phyloP scores from a whole-genome alignment of 495 filamentous ascomycete species.

The Podospora fimiseda region DNA sequence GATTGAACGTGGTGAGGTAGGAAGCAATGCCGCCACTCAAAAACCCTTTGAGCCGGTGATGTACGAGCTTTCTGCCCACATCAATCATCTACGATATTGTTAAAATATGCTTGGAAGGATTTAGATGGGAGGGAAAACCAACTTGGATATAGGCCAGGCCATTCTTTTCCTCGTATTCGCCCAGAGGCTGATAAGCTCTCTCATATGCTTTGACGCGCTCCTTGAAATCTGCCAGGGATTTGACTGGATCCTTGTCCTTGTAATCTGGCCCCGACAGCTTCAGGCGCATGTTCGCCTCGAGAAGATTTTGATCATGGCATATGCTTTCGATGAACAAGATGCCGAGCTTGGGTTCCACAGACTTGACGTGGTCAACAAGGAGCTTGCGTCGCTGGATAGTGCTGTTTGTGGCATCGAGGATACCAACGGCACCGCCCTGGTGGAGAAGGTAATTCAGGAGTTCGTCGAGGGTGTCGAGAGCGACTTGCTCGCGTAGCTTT shows the following conservation, averaged over 20 bases:
- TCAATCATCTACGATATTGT: conserved; percentile 90
- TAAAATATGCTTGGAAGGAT: not conserved
- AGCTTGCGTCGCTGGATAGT: conserved; percentile 77
- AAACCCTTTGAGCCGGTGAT: conserved; percentile 86
- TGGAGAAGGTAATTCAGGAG: conserved; percentile 79
- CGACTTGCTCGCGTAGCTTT: conserved; percentile 81
- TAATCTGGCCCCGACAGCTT: conserved; percentile 98
- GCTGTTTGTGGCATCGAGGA: conserved; percentile 95
- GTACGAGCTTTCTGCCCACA: conserved; percentile 87
- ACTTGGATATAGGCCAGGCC: conserved; percentile 83
- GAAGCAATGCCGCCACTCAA: conserved; percentile 84
- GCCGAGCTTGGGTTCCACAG: conserved; percentile 77
- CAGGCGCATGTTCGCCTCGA: conserved; percentile 95
- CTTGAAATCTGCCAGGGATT: conserved; percentile 84
- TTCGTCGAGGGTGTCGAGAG: conserved; percentile 87
- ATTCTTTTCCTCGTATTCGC: conserved; percentile 82
- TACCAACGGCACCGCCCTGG: conserved; percentile 86
- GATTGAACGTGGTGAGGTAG: conserved; percentile 92
- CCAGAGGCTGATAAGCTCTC: conserved; percentile 84
- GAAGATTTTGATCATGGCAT: conserved; percentile 73
- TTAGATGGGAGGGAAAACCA: not conserved
- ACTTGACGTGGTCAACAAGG: conserved; percentile 74
- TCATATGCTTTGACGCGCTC: conserved; percentile 89
- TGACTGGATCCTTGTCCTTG: conserved; percentile 78
- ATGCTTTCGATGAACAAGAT: conserved; percentile 92